phyloP scores from a whole-genome alignment of 768 basidiomycete genomes.

The Tulasnella sp. region DNA sequence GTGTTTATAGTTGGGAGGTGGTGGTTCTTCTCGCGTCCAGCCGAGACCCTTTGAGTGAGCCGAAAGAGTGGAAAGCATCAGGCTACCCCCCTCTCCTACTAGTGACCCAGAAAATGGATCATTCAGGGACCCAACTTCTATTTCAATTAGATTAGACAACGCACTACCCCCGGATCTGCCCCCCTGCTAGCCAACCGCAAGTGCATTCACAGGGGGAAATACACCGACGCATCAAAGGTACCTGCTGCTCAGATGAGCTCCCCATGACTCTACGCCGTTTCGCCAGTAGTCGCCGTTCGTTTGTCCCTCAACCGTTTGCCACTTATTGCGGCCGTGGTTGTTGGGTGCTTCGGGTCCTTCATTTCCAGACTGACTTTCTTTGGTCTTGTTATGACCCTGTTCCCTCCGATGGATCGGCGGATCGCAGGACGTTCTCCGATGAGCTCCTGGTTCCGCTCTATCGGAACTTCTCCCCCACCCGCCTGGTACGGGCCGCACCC shows the following conservation, averaged over 20 bases:
- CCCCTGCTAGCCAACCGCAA: background rate
- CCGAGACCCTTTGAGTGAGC: background rate
- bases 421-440: slow-evolving; percentile 2
- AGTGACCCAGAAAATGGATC: background rate
- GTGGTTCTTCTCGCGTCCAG: slow-evolving; percentile 7
- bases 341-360: background rate
- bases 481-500: background rate
- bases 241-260: background rate
- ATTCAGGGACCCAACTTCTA: background rate
- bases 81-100: background rate
- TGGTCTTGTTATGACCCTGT: background rate
- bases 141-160: slow-evolving; percentile 12
- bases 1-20: background rate
- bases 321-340: background rate
- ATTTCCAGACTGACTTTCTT: slow-evolving; percentile 6
- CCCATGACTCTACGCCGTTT: background rate
- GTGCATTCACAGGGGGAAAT: background rate
- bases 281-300: background rate
- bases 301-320: background rate
- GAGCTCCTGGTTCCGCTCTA: background rate
- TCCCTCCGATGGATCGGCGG: slow-evolving; percentile 6
- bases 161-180: background rate
- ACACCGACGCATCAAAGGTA: background rate
- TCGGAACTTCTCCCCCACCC: background rate
- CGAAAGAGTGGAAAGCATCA: background rate